phyloP scores from a whole-genome alignment of 164 flowering plant genomes.

The Nymphaea thermarum region DNA sequence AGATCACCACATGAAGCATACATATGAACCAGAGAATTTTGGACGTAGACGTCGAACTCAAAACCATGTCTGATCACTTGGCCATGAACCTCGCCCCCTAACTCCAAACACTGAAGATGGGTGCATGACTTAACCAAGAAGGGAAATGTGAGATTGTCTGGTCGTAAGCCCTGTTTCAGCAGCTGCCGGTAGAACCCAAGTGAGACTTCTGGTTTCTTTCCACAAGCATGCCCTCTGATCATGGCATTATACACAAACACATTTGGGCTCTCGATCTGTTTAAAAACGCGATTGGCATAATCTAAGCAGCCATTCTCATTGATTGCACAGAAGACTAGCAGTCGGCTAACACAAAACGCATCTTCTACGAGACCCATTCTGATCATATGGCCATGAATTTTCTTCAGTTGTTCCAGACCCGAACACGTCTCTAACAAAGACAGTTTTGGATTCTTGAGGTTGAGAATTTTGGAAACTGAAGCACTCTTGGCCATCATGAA shows the following conservation, averaged over 20 bases:
- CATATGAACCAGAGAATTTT: slow-evolving; percentile 67
- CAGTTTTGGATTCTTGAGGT: not conserved
- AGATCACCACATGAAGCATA: slow-evolving; percentile 59
- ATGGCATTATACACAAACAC: not conserved
- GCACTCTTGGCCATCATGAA: not conserved
- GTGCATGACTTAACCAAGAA: slow-evolving; percentile 1
- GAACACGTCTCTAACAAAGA: not conserved
- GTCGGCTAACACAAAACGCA: not conserved
- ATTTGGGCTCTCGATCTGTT: not conserved
- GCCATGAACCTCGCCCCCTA: not conserved
- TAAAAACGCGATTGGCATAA: slow-evolving; percentile 1
- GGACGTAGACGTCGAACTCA: slow-evolving; percentile 11
- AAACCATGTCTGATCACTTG: not conserved
- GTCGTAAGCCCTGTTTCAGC: not conserved
- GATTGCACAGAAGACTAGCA: slow-evolving; percentile 1
- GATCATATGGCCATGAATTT: slow-evolving; percentile 4
- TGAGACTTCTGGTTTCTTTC: not conserved
- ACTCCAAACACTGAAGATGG: not conserved
- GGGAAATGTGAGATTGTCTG: not conserved
- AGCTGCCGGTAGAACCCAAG: not conserved
- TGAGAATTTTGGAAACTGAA: not conserved
- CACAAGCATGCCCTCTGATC: slow-evolving; percentile 1
- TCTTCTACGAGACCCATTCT: not conserved
- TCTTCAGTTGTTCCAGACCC: not conserved
- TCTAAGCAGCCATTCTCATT: not conserved